Base-by-base conservation (phyloP, 768 basidiomycete genomes). In the Podaxis rugospora region DNA sequence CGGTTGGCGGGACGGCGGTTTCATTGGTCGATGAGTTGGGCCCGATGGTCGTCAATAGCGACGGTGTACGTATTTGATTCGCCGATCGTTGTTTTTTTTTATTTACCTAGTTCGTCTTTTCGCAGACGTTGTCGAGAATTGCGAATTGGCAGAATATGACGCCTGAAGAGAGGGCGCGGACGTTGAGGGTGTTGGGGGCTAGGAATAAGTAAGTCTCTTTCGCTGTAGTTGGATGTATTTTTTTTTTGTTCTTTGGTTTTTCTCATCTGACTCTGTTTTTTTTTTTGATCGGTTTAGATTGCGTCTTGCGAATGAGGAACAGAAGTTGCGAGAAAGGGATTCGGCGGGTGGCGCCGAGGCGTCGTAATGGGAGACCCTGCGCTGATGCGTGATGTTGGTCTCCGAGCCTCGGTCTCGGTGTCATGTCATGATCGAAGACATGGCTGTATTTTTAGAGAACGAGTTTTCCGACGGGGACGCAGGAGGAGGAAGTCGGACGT, bases 71-170 rank as follows among this genome's bases (percentile, higher is more conserved):
- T 32, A 32, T 2, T 32, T 32, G 32, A 32, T 9, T 32, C 32
- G 1, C 2, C 32, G 2, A 32, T 32, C 7, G 2, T 32, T 32
- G 9, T 32, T 32, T 32, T 2, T 23, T 23, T 32, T 32, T 32
- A 1, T 21, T 21, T 21, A 9, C 32, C 1, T 32, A 9, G 32
- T 32, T 32, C 32, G 7, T 1, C 23, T 23, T 23, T 32, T 21
- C 1, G 21, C 21, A 21, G 21, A 89, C 87, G 0, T 67, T 88
- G 14, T 88, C 86, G 6, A 74, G 87, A 37, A 86, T 89, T 60
- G 78, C 79, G 28, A 87, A 89, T 66, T 89, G 87, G 88, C 70
- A 75, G 44, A 74, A 78, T 58, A 78, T 89, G 76, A 80, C 85
- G 1, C 74, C 80, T 11, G 66, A 74, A 16, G 86, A 90, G 72